These are phyloP conservation scores for Cyclostephanos invisitatus DNA, from an alignment of 108 stramenopile genomes.

Conservation along the genomic window DNA sequence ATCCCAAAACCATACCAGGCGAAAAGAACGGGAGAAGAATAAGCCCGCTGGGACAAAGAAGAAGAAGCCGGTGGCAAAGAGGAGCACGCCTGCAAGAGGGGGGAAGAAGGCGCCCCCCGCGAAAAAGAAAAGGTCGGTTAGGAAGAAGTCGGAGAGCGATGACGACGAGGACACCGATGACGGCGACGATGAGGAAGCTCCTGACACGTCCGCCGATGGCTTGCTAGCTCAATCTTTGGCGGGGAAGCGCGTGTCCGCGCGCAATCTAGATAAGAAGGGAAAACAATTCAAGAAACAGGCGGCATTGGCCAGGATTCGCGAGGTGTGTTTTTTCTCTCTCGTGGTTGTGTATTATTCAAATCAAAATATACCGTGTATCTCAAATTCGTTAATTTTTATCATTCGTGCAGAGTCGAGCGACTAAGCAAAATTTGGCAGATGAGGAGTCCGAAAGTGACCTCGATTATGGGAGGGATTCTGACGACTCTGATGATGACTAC, in stretches of 20 bases:
- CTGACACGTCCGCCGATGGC: constrained; percentile 62
- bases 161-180: constrained; percentile 44
- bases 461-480: constrained; percentile 79
- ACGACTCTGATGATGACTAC: constrained; percentile 79
- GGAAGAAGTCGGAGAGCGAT: constrained; percentile 37
- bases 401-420: constrained; percentile 51
- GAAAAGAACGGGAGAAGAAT: constrained; percentile 48
- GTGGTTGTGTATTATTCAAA: background rate
- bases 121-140: constrained; percentile 54
- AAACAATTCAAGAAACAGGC: constrained; percentile 75
- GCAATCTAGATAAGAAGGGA: constrained; percentile 74
- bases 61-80: constrained; percentile 40
- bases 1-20: constrained; percentile 12
- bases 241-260: constrained; percentile 62
- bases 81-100: constrained; percentile 22
- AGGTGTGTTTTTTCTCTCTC: constrained; percentile 45
- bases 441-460: constrained; percentile 70
- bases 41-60: constrained; percentile 45
- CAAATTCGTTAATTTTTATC: background rate
- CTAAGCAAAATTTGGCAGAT: constrained; percentile 45
- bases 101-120: constrained; percentile 32
- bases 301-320: constrained; percentile 74
- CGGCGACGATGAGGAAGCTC: constrained; percentile 35
- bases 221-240: constrained; percentile 62
- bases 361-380: background rate